A percentile compares a stretch with the other conserved stretches of the same genome.
Evolutionary conservation across 2,329 filamentous ascomycete genomes (phyloP).

Genomic region (Eurotiales sp.): DNA sequence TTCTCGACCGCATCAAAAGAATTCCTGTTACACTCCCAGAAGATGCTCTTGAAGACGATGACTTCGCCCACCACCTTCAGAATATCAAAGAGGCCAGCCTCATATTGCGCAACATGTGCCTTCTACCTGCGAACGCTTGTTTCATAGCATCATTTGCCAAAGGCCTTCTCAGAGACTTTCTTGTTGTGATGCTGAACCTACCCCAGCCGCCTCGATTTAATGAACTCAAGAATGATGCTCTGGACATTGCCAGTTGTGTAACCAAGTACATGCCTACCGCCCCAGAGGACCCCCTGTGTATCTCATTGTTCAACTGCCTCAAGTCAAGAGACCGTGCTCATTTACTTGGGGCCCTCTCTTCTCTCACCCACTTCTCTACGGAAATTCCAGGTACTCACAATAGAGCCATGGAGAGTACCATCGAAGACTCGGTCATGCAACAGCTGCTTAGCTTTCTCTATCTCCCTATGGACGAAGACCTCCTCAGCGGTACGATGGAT

Average conservation of each 20-base stretch:
- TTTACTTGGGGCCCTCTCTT: conserved; percentile 74
- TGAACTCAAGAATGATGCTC: conserved; percentile 83
- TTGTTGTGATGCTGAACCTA: conserved; percentile 77
- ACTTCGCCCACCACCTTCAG: conserved; percentile 67
- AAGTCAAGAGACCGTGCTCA: conserved; percentile 72
- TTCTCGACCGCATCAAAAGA: conserved; percentile 66
- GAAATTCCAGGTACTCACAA: conserved; percentile 75
- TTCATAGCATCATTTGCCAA: conserved; percentile 70
- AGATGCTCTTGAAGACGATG: conserved; percentile 66
- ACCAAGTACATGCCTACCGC: conserved; percentile 75
- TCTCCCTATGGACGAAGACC: conserved; percentile 70
- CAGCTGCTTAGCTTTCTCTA: conserved; percentile 38
- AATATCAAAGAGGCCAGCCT: conserved; percentile 81
- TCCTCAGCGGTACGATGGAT: conserved; percentile 83
- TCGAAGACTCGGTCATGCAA: no score
- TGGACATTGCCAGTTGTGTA: conserved; percentile 88
- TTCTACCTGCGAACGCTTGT: conserved; percentile 79
- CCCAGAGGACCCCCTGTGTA: conserved; percentile 73
- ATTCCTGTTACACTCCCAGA: conserved; percentile 59
- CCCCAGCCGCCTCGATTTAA: conserved; percentile 66
- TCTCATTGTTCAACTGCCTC: conserved; percentile 58
- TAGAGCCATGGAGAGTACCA: conserved; percentile 49
- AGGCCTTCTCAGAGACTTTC: conserved; percentile 68
- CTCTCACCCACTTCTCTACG: conserved; percentile 83
- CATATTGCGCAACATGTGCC: conserved; percentile 93